A percentile compares a stretch with the other conserved stretches of the same genome.
phyloP scores from a whole-genome alignment of 495 filamentous ascomycete genomes.

The Tuber melanosporum region DNA sequence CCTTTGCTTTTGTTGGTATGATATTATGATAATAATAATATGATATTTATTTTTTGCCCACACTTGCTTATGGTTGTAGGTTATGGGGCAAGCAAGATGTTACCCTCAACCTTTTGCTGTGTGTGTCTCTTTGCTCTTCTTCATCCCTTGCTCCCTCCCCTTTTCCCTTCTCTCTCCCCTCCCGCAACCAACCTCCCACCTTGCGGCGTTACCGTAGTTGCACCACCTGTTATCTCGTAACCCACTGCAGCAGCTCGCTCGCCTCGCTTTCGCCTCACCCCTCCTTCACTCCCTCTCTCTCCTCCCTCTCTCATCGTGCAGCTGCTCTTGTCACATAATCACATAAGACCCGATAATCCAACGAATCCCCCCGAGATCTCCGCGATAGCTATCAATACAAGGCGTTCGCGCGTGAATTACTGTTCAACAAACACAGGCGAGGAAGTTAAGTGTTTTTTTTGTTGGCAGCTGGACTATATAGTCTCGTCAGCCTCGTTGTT shows the following conservation, averaged over 20 bases:
- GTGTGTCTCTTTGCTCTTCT: neutral
- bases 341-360: neutral
- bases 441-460: neutral
- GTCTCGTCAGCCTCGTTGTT: neutral
- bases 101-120: neutral
- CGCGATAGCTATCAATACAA: neutral
- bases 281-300: neutral
- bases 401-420: neutral
- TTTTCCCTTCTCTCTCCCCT: neutral
- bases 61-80: neutral
- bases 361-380: neutral
- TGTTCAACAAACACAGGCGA: neutral
- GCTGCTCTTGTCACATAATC: neutral
- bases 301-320: neutral
- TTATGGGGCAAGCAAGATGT: neutral
- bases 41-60: conserved; percentile 4
- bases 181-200: neutral
- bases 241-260: neutral
- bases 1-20: neutral
- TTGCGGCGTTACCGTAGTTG: neutral
- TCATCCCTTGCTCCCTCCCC: neutral
- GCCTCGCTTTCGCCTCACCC: conserved; percentile 2
- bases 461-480: neutral
- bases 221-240: neutral
- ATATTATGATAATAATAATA: neutral